Base-by-base conservation (phyloP, 768 basidiomycete genomes). In the Psilocybe sp. region DNA sequence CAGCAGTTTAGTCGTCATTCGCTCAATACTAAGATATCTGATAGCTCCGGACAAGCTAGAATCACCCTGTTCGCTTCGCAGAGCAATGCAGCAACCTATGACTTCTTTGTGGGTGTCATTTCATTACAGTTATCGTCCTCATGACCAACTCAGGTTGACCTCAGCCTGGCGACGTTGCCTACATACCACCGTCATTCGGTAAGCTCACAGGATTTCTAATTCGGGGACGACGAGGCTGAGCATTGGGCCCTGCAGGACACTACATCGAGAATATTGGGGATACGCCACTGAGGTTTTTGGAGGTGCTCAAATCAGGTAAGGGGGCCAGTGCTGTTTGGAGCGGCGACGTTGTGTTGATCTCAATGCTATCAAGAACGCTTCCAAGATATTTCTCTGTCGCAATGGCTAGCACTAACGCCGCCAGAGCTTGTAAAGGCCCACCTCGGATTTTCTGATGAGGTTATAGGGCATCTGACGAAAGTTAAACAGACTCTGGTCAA, bases 201-300 rank as follows among this genome's bases (percentile, higher is more conserved):
- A 49, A 43, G 58, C 49, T 28, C 23, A 28, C 3, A 28, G 23
- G 23, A 28, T 28, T 28, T 28, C 23, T 28, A 7, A 28, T 4
- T 28, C 23, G 23, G 23, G 7, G 23, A 28, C 23, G 23, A 28
- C 23, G 7, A 28, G 7, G 23, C 23, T 28, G 23, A 28, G 23
- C 23, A 28, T 28, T 28, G 23, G 23, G 23, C 23, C 23, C 23
- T 33, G 46, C 55, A 78, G 82, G 82, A 1, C 85, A 87, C 59
- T 85, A 86, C 59, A 70, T 87, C 20, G 83, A 86, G 61, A 85
- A 86, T 62, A 81, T 74, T 4, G 83, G 84, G 13, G 78, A 82
- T 54, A 72, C 74, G 2, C 78, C 84, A 2, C 61, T 86, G 35
- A 70, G 65, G 52, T 81, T 78, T 59, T 69, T 87, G 5, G 84